phyloP scores from a whole-genome alignment of 805 yeast genomes.

The Sugiyamaella boreocaroliniensis region DNA sequence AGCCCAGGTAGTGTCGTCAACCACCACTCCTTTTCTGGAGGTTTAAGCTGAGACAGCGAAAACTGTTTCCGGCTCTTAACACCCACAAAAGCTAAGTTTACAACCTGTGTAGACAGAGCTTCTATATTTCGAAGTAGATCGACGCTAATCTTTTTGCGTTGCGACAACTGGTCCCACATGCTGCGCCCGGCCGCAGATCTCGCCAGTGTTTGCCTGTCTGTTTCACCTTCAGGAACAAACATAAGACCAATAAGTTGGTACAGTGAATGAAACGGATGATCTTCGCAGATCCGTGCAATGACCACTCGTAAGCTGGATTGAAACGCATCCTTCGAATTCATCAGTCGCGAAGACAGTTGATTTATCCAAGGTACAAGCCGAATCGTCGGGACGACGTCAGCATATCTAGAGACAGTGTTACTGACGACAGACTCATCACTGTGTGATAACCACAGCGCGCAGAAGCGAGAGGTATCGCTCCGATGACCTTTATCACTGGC shows the following conservation, averaged over 20 bases:
- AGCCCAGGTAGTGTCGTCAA: constrained; percentile 34
- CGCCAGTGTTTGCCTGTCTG: constrained; percentile 1
- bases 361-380: constrained; percentile 75
- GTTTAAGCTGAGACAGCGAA: background rate
- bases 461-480: constrained; percentile 61
- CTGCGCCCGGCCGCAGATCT: constrained; percentile 12
- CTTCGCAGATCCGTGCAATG: constrained; percentile 40
- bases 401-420: constrained; percentile 32
- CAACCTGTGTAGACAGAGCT: constrained; percentile 6
- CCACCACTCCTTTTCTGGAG: constrained; percentile 49
- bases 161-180: constrained; percentile 10
- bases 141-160: background rate
- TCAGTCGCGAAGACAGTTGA: constrained; percentile 68
- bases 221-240: constrained; percentile 1
- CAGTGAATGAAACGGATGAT: constrained; percentile 69
- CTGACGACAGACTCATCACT: constrained; percentile 42
- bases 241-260: constrained; percentile 34
- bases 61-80: background rate
- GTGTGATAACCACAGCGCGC: constrained; percentile 76
- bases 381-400: constrained; percentile 45
- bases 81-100: background rate
- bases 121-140: constrained; percentile 3
- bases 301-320: constrained; percentile 48
- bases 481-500: background rate
- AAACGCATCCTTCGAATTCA: constrained; percentile 44